A percentile compares a stretch with the other conserved stretches of the same genome.
These are phyloP conservation scores for Tolypocladium nubicola DNA, from an alignment of 2,329 filamentous ascomycete genomes.

Conservation along the genomic window DNA sequence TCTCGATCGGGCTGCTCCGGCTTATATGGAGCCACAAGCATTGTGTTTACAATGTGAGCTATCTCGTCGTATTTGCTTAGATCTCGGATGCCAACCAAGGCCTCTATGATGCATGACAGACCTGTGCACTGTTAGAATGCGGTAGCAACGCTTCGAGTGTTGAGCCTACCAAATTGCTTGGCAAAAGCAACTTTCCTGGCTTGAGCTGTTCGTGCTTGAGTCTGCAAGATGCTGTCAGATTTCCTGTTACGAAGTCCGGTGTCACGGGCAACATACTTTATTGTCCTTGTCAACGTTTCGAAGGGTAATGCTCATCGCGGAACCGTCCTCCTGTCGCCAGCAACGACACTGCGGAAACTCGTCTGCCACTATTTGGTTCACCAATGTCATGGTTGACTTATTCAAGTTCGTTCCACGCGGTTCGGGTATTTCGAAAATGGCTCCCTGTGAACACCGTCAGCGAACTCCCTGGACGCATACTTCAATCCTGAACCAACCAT, in stretches of 20 bases:
- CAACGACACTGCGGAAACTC: not conserved
- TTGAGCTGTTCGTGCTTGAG: not conserved
- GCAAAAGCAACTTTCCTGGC: not conserved
- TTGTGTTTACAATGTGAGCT: not conserved
- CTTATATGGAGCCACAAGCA: not conserved
- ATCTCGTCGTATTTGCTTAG: not conserved
- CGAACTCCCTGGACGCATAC: too few species aligned
- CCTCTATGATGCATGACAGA: not conserved
- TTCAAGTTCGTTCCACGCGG: not conserved
- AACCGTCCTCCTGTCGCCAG: constrained; percentile 7
- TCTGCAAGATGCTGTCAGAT: not conserved
- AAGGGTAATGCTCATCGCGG: constrained; percentile 14
- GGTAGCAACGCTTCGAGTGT: not conserved
- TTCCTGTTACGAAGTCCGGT: too few species aligned
- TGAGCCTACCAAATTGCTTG: not conserved
- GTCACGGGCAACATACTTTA: not conserved
- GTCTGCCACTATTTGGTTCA: not conserved
- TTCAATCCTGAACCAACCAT: not conserved
- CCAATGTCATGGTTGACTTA: not conserved
- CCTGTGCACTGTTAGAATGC: not conserved
- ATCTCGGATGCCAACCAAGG: not conserved
- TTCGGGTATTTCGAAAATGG: not conserved
- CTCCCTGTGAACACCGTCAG: not conserved
- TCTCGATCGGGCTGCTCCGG: not conserved
- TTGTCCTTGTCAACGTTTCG: not conserved